Base-by-base conservation (phyloP, 2,329 filamentous ascomycete genomes). In the Mycosphaerelloides madeirae region DNA sequence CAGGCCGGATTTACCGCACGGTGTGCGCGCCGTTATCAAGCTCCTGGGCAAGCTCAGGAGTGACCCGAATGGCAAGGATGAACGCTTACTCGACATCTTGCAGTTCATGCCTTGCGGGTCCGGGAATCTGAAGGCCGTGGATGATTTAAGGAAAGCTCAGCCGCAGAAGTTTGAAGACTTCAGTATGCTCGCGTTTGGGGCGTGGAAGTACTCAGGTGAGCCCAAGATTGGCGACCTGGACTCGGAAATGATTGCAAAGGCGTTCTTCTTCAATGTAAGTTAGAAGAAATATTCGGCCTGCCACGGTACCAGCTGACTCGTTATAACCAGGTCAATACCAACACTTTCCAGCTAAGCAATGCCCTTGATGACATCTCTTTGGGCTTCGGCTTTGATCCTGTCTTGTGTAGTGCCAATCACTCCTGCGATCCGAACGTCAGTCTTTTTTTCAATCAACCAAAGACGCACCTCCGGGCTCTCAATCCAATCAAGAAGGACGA, bases 351-450 rank as follows among this genome's bases (percentile, higher is more conserved):
- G 6, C 64, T 83, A 3, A 74, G 76, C 14, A 78, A 71, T 2
- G 69, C 74, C 3, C 68, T 73, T 13, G 72, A 76, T 37, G 79
- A 81, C 52, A 54, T 48, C 1, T 73, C 76, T 1, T 64, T 83
- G 16, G 81, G 81, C 2, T 64, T 81, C n/a, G 74, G 74, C 29
- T 58, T 83, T 13, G 76, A 82, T 48, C 76, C 78, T 0, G 66
- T 71, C 14, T 67, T 76, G 2, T 69, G 75, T 20, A 64, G 73
- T 13, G 68, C 79, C 33, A 84, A 84, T 49, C 81, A 84, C 58
- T 81, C 77, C 33, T 84, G 81, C 57, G 68, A 74, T 18, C 77
- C 78, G 3, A 84, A 83, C 52, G 72, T 76, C 2, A 71, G 72
- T 22, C 69, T 80, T 14, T 69, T 76, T 11, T 80, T 81, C 64